phyloP scores from a whole-genome alignment of 352 stramenopile species.

The Nothophytophthora sp. region DNA sequence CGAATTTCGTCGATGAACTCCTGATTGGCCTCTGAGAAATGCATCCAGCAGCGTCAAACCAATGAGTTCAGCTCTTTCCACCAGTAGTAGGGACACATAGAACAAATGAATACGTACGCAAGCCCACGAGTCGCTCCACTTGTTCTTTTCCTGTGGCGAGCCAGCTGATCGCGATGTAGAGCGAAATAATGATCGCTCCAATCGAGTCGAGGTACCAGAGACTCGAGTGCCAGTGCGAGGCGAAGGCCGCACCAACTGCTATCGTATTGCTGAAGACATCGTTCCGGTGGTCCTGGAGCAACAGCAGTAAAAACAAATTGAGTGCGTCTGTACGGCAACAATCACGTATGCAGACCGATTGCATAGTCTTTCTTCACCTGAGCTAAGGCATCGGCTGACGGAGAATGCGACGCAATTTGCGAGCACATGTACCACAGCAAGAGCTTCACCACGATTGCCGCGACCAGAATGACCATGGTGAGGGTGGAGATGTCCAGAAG shows the following conservation, averaged over 20 bases:
- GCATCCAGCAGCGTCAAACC: not conserved
- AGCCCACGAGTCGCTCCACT: slow-evolving; percentile 89
- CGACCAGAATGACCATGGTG: slow-evolving; percentile 66
- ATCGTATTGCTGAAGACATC: slow-evolving; percentile 95
- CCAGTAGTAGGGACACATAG: no score
- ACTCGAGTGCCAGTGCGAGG: slow-evolving; percentile 58
- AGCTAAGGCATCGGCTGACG: slow-evolving; percentile 71
- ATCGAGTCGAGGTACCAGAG: slow-evolving; percentile 95
- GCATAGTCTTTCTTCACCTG: slow-evolving; percentile 55
- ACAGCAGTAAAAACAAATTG: slow-evolving; percentile 1
- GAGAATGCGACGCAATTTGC: slow-evolving; percentile 64
- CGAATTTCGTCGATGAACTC: slow-evolving; percentile 95
- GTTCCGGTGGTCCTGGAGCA: slow-evolving; percentile 95
- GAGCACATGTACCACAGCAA: slow-evolving; percentile 79
- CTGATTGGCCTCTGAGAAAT: slow-evolving; percentile 74
- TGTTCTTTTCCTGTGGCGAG: slow-evolving; percentile 95
- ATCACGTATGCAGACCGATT: no score
- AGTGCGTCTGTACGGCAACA: no score
- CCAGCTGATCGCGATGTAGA: slow-evolving; percentile 98
- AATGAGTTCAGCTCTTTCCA: not conserved
- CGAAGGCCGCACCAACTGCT: slow-evolving; percentile 82
- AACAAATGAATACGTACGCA: slow-evolving; percentile 54
- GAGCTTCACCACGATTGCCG: slow-evolving; percentile 84
- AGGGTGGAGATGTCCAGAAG: slow-evolving; percentile 70
- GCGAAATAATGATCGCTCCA: slow-evolving; percentile 94